Evolutionary conservation across 73 alveolate genomes (phyloP).

Genomic region (Paramecium tetraurelia): DNA sequence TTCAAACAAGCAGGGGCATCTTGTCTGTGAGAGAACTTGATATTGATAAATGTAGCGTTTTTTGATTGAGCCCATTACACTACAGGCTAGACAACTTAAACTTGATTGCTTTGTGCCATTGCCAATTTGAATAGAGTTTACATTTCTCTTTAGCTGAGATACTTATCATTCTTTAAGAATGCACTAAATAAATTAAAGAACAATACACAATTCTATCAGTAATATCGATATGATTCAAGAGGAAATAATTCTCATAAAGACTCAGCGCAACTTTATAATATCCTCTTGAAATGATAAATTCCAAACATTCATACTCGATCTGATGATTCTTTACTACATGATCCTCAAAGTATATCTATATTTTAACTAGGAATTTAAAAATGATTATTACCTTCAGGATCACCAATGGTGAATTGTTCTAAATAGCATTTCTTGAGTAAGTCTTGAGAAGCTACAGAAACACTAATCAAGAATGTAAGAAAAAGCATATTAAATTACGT

Average conservation of each 20-base stretch:
- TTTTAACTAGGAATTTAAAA: not conserved
- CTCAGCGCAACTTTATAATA: conserved; percentile 25
- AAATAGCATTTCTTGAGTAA: conserved; percentile 10
- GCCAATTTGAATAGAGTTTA: conserved; percentile 35
- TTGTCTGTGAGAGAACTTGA: conserved; percentile 10
- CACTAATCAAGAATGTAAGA: not conserved
- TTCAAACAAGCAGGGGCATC: conserved; percentile 54
- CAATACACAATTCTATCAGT: conserved; percentile 32
- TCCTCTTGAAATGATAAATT: conserved; percentile 37
- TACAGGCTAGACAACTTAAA: conserved; percentile 8
- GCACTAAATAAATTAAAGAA: not conserved
- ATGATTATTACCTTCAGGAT: conserved; percentile 13
- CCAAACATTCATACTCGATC: conserved; percentile 25
- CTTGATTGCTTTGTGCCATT: conserved; percentile 20
- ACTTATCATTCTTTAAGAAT: conserved; percentile 27
- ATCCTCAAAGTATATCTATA: not conserved
- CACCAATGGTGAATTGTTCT: conserved; percentile 40
- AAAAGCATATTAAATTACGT: conserved; percentile 36
- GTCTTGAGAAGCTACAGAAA: not conserved
- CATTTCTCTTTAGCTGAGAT: not conserved
- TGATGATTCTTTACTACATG: not conserved
- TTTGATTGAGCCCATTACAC: conserved; percentile 52
- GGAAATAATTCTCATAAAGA: conserved; percentile 15
- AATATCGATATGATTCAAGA: conserved; percentile 10
- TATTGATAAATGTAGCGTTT: conserved; percentile 12